Conservation (phyloP, 2,329 filamentous ascomycete species). For the Pseudohalonectria lignicola region DNA sequence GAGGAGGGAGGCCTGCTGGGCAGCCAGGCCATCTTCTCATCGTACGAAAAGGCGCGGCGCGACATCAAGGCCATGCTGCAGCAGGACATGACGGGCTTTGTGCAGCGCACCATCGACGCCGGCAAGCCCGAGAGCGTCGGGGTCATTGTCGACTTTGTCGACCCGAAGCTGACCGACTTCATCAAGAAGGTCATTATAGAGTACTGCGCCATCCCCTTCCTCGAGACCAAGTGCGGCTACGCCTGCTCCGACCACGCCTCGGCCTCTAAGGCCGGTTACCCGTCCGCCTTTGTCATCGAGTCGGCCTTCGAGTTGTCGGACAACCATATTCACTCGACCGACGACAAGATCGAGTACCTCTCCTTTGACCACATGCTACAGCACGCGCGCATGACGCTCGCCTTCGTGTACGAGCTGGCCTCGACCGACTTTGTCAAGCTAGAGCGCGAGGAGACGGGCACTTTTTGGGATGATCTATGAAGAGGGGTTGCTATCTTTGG, state of each 20-base stretch:
- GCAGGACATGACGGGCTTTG: constrained; percentile 94
- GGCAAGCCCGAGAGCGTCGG: constrained; percentile 79
- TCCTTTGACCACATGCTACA: constrained; percentile 56
- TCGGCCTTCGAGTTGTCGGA: constrained; percentile 48
- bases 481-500: too few relatives aligned
- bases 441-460: constrained; percentile 12
- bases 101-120: constrained; percentile 71
- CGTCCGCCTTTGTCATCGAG: constrained; percentile 54
- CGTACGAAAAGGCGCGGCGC: constrained; percentile 61
- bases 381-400: constrained; percentile 42
- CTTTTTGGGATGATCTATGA: too few relatives aligned
- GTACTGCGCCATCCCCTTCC: constrained; percentile 68
- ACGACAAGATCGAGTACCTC: constrained; percentile 60
- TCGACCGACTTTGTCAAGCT: constrained; percentile 22
- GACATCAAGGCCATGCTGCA: constrained; percentile 95
- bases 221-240: constrained; percentile 40
- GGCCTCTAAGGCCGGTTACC: constrained; percentile 54
- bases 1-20: constrained; percentile 83
- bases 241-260: constrained; percentile 60
- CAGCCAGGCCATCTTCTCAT: constrained; percentile 78
- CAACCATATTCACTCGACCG: constrained; percentile 62
- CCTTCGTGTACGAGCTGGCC: constrained; percentile 34
- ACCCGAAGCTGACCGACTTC: constrained; percentile 71
- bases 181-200: constrained; percentile 78
- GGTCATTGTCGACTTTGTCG: constrained; percentile 87